Evolutionary conservation across 371 early-diverging fungal species (phyloP).

Genomic region (Rhizopus sp.): DNA sequence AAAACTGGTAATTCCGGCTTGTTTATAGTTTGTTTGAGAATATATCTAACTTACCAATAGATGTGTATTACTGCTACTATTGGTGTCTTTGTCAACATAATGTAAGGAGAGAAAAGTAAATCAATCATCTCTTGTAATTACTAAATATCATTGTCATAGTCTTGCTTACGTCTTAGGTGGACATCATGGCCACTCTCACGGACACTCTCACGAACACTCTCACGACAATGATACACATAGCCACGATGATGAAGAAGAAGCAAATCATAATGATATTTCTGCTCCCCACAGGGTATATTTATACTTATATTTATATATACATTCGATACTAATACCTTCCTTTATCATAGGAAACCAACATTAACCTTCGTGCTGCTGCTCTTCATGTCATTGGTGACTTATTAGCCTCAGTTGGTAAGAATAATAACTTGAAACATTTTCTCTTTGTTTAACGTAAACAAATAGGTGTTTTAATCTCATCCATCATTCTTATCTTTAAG

Average conservation of each 20-base stretch:
- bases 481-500: slow-evolving; percentile 70
- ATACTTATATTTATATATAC: neutral
- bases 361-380: slow-evolving; percentile 74
- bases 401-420: slow-evolving; percentile 70
- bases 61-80: slow-evolving; percentile 75
- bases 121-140: neutral
- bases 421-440: slow-evolving; percentile 1
- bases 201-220: no score
- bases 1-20: slow-evolving; percentile 37
- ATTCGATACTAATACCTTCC: neutral
- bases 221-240: slow-evolving; percentile 8
- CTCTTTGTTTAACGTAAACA: neutral
- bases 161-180: slow-evolving; percentile 50
- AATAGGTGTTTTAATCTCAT: slow-evolving; percentile 81
- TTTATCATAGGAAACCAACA: slow-evolving; percentile 51
- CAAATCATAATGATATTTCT: neutral
- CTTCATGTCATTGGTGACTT: slow-evolving; percentile 88
- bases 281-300: slow-evolving; percentile 9
- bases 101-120: slow-evolving; percentile 34
- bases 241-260: slow-evolving; percentile 18
- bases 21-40: neutral
- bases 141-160: slow-evolving; percentile 18
- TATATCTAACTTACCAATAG: slow-evolving; percentile 7
- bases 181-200: slow-evolving; percentile 34
- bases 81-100: slow-evolving; percentile 81